Percentiles rank a stretch among this genome's conserved stretches.
phyloP scores from a whole-genome alignment of 805 yeast species.

The Brettanomyces naardenensis region DNA sequence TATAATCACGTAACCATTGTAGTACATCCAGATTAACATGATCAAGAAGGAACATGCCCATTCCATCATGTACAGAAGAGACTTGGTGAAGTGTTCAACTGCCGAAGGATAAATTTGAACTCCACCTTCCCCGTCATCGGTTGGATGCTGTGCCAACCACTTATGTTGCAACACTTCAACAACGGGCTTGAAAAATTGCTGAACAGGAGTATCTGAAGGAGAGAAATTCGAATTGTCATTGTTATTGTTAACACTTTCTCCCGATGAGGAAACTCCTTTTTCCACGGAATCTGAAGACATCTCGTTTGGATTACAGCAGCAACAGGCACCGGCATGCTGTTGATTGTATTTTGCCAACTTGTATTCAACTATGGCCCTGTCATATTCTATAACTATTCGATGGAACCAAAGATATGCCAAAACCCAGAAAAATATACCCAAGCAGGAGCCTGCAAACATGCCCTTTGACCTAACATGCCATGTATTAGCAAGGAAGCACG shows the following conservation, averaged over 20 bases:
- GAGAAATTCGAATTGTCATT: slow-evolving; percentile 4
- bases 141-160: slow-evolving; percentile 19
- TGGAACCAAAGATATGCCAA: slow-evolving; percentile 51
- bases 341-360: slow-evolving; percentile 7
- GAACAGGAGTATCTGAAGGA: slow-evolving; percentile 1
- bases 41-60: slow-evolving; percentile 59
- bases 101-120: slow-evolving; percentile 29
- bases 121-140: slow-evolving; percentile 4
- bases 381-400: slow-evolving; percentile 46
- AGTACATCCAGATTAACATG: slow-evolving; percentile 71
- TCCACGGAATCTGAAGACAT: slow-evolving; percentile 1
- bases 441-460: slow-evolving; percentile 66
- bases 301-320: slow-evolving; percentile 3
- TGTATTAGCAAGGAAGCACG: slow-evolving; percentile 53
- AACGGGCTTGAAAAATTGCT: slow-evolving; percentile 16
- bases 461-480: slow-evolving; percentile 58
- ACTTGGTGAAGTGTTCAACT: slow-evolving; percentile 44
- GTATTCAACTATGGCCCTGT: slow-evolving; percentile 28
- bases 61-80: slow-evolving; percentile 44
- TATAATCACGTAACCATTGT: slow-evolving; percentile 60
- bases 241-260: not conserved
- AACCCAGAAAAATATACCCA: slow-evolving; percentile 57
- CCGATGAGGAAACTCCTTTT: not conserved
- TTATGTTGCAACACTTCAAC: slow-evolving; percentile 19
- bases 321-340: not conserved